phyloP scores from a whole-genome alignment of 1,284 basidiomycete genomes.

The Irpex rosettiformis region DNA sequence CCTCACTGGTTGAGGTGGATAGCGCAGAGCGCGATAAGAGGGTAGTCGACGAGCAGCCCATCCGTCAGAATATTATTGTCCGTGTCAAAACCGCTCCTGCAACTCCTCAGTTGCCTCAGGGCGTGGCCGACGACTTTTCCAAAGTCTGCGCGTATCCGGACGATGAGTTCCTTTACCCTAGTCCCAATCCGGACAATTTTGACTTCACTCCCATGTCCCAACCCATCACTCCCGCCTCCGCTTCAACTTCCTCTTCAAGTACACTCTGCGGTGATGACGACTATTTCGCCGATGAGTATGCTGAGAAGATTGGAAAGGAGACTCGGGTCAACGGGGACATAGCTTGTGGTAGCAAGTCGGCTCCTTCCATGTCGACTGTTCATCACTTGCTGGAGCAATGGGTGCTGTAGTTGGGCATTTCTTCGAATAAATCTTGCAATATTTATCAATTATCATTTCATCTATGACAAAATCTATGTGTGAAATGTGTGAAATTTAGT shows the following conservation, averaged over 20 bases:
- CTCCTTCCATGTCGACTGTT: not conserved
- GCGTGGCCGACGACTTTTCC: not conserved
- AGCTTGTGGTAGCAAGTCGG: not conserved
- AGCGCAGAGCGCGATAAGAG: constrained; percentile 1
- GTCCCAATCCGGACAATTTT: constrained; percentile 13
- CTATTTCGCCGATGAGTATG: not conserved
- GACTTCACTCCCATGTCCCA: not conserved
- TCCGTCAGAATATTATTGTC: not conserved
- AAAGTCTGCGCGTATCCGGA: constrained; percentile 9
- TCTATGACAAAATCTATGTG: too few species aligned
- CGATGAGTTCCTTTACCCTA: constrained; percentile 14
- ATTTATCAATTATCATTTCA: too few species aligned
- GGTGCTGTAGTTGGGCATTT: not conserved
- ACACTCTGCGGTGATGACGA: not conserved
- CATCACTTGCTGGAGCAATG: not conserved
- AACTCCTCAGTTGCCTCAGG: constrained; percentile 2
- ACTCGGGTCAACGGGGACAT: not conserved
- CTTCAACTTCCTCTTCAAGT: not conserved
- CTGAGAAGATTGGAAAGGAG: not conserved
- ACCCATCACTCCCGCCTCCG: not conserved
- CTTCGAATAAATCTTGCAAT: too few species aligned
- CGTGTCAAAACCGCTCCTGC: not conserved
- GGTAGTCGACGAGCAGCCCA: constrained; percentile 3
- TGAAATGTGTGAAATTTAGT: too few species aligned
- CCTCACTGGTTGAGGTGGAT: constrained; percentile 49